phyloP scores from a whole-genome alignment of 1,284 basidiomycete species.

The Peniophora sp. region DNA sequence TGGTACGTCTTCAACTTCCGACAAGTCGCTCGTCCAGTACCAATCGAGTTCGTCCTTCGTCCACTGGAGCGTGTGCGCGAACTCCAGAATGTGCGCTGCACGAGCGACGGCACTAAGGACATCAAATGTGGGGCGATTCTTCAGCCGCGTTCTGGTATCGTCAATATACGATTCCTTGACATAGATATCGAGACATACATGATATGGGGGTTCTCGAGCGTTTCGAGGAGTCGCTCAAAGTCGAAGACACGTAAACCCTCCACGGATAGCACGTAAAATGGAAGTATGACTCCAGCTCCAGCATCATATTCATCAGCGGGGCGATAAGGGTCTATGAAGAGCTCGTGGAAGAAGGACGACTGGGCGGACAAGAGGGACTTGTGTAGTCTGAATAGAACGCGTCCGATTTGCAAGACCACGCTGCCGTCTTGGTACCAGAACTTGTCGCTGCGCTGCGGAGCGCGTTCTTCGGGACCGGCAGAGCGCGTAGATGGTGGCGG shows the following conservation, averaged over 20 bases:
- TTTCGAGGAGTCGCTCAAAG: not conserved
- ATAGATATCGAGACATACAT: not conserved
- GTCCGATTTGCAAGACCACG: not conserved
- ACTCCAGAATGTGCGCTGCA: not conserved
- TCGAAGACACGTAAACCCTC: not conserved
- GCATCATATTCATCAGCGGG: no score
- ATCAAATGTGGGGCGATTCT: no score
- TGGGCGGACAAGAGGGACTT: not conserved
- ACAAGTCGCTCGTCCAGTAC: not conserved
- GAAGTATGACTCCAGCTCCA: not conserved
- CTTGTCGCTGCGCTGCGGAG: no score
- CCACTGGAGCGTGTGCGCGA: not conserved
- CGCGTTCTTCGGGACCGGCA: no score
- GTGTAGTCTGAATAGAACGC: not conserved
- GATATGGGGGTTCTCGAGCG: not conserved
- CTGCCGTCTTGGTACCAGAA: not conserved
- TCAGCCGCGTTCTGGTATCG: no score
- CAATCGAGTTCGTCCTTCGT: not conserved
- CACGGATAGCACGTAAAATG: not conserved
- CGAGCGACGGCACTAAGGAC: no score
- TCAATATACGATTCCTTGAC: not conserved
- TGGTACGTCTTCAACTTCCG: not conserved
- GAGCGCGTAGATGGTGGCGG: no score
- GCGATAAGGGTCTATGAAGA: not conserved
- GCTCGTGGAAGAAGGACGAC: not conserved